A percentile compares a stretch with the other conserved stretches of the same genome.
Evolutionary conservation across 2,329 filamentous ascomycete genomes (phyloP).

Genomic region (Fragosphaeria purpurea): DNA sequence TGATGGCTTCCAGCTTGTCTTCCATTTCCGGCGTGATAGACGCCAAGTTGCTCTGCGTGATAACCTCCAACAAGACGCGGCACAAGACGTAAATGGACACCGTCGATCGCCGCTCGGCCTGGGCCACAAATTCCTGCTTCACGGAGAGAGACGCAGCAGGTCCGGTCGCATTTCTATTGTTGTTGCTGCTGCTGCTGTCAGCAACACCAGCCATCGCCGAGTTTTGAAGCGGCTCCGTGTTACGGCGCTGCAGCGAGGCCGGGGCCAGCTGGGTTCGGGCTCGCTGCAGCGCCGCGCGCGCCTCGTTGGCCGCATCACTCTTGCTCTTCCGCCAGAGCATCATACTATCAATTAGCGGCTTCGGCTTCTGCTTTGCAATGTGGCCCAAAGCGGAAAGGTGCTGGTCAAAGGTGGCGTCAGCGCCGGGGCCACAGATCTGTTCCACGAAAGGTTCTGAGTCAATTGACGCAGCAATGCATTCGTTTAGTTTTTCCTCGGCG

Average conservation of each 20-base stretch:
- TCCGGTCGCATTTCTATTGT: conserved; percentile 19
- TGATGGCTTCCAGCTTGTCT: conserved; percentile 86
- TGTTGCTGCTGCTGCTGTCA: conserved; percentile 9
- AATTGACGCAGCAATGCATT: conserved; percentile 70
- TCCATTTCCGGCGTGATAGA: conserved; percentile 87
- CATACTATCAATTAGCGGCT: conserved; percentile 89
- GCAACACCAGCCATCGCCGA: conserved; percentile 17
- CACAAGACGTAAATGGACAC: conserved; percentile 96
- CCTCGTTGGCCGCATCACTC: conserved; percentile 73
- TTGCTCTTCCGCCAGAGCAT: conserved; percentile 98
- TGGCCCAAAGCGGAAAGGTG: conserved; percentile 87
- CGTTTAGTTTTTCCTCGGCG: conserved; percentile 91
- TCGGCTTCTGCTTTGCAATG: conserved; percentile 88
- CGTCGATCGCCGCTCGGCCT: conserved; percentile 81
- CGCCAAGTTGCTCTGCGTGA: conserved; percentile 74
- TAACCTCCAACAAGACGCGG: conserved; percentile 85
- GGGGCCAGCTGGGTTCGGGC: conserved; percentile 29
- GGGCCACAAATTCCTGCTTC: conserved; percentile 61
- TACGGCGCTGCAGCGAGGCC: conserved; percentile 53
- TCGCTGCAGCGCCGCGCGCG: conserved; percentile 49
- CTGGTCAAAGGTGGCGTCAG: conserved; percentile 85
- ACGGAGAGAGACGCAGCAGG: conserved; percentile 30
- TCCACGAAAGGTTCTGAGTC: conserved; percentile 80
- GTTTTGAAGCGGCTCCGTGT: conserved; percentile 58
- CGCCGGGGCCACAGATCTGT: conserved; percentile 78